Base-by-base conservation (phyloP, 169 alveolate species). In the Plasmodium vivax region DNA sequence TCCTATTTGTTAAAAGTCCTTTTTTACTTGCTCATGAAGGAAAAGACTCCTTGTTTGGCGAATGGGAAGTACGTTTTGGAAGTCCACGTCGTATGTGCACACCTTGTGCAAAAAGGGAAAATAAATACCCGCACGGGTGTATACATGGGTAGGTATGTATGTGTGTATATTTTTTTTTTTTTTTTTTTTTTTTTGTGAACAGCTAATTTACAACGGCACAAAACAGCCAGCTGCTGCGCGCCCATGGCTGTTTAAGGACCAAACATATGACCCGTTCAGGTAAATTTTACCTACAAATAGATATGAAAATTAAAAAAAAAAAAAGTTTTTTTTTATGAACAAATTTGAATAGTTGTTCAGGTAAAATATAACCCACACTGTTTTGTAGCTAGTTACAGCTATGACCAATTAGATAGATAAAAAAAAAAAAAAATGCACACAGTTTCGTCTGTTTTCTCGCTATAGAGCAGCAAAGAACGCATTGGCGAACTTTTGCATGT, bases 71-170 rank as follows among this genome's bases (percentile, higher is more conserved):
- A 7, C 54, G 30, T 79, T 79, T 47, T 19, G n/a, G 34, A 23
- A 4, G 38, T 30, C 85, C 16, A 27, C 56, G 14, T 2, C 5
- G 75, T 72, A 84, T 84, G 92, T 84, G 92, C 92, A 84, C 51
- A 43, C 32, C 45, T 19, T 84, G 92, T 84, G 92, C 92, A 82
- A 47, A 79, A 38, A 79, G 36, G 36, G 36, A 68, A 68, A 19
- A 68, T 23, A 68, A 68, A 23, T 68, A 68, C 30, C 38, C 77
- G 16, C 30, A 68, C 77, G 36, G 36, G 36, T 27, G 36, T 68
- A 68, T 19, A 10, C 36, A 27, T 27, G 36, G 7, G 74, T 58
- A 23, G 27, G 27, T 23, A 3, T 23, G 32, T 16, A 58, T 58
- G n/a, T 58, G 19, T 58, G 1, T 27, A 7, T 27, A n/a, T 62